Evolutionary conservation across 1,139 yeast genomes (phyloP).

Genomic region (Ogataea hybrid): DNA sequence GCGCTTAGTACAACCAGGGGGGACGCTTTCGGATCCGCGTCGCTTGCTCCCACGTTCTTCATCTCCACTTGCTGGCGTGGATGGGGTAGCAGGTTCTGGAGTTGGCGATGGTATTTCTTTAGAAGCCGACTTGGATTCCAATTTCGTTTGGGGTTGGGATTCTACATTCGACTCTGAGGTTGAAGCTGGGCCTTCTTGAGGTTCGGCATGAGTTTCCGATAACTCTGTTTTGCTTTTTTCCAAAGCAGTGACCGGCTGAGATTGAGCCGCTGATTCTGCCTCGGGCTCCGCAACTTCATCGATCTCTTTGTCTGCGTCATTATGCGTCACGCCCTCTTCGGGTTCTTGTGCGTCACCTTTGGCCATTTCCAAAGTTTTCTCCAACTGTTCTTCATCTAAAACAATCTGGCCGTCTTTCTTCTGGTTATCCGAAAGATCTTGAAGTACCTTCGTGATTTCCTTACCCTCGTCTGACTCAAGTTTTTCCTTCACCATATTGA

Average conservation of each 20-base stretch:
- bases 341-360: constrained; percentile 1
- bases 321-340: not conserved
- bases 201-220: not conserved
- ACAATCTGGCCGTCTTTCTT: constrained; percentile 2
- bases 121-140: not conserved
- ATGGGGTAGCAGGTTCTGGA: constrained; percentile 18
- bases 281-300: not conserved
- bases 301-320: not conserved
- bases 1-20: constrained; percentile 36
- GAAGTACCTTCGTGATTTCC: constrained; percentile 5
- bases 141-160: not conserved
- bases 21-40: constrained; percentile 16
- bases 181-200: not conserved
- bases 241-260: no score
- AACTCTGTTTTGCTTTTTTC: not conserved
- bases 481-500: constrained; percentile 7
- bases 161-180: not conserved
- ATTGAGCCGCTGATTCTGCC: not conserved
- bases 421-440: constrained; percentile 6
- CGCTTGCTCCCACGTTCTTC: constrained; percentile 18
- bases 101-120: constrained; percentile 15
- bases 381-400: constrained; percentile 4
- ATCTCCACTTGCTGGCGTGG: constrained; percentile 13
- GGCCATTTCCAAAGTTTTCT: constrained; percentile 7
- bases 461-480: constrained; percentile 5